Percentiles rank a stretch among this genome's conserved stretches.
These are phyloP conservation scores for Metarhizium robertsii DNA, from an alignment of 2,329 filamentous ascomycete species.

Conservation along the genomic window DNA sequence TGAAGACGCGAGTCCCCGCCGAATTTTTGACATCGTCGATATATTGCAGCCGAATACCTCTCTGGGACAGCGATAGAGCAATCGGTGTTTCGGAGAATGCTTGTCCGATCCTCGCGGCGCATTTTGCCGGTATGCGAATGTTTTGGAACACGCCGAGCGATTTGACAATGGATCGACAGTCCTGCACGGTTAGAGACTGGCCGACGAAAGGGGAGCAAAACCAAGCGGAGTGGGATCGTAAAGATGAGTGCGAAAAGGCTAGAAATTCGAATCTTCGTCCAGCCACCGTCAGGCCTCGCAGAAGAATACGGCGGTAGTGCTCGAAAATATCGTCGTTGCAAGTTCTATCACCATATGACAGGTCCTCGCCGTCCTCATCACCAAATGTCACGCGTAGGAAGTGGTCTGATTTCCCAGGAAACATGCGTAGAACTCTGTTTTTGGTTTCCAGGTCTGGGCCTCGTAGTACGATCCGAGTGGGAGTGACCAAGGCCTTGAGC, in stretches of 20 bases:
- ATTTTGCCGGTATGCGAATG: conserved; percentile 44
- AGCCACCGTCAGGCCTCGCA: conserved; percentile 41
- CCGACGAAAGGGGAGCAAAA: conserved; percentile 38
- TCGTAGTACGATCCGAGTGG: conserved; percentile 44
- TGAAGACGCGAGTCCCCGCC: conserved; percentile 50
- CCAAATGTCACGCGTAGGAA: conserved; percentile 65
- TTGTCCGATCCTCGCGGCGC: conserved; percentile 51
- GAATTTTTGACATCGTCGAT: conserved; percentile 44
- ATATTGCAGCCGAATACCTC: conserved; percentile 19
- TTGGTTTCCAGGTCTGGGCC: conserved; percentile 58
- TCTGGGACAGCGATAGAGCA: conserved; percentile 44
- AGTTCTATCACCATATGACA: conserved; percentile 47
- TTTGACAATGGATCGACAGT: conserved; percentile 33
- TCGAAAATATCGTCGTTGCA: conserved; percentile 38
- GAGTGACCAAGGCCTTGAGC: conserved; percentile 50
- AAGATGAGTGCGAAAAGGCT: conserved; percentile 71
- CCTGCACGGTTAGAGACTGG: conserved; percentile 19
- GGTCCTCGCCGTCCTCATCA: conserved; percentile 60
- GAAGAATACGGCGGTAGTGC: conserved; percentile 52
- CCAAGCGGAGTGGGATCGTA: conserved; percentile 64
- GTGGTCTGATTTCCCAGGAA: conserved; percentile 41
- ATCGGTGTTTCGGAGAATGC: conserved; percentile 68
- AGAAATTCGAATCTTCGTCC: conserved; percentile 57
- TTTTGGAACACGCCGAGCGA: conserved; percentile 39
- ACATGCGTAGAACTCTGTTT: conserved; percentile 64